phyloP scores from a whole-genome alignment of 2,329 filamentous ascomycete species.

The Periconia digitata region DNA sequence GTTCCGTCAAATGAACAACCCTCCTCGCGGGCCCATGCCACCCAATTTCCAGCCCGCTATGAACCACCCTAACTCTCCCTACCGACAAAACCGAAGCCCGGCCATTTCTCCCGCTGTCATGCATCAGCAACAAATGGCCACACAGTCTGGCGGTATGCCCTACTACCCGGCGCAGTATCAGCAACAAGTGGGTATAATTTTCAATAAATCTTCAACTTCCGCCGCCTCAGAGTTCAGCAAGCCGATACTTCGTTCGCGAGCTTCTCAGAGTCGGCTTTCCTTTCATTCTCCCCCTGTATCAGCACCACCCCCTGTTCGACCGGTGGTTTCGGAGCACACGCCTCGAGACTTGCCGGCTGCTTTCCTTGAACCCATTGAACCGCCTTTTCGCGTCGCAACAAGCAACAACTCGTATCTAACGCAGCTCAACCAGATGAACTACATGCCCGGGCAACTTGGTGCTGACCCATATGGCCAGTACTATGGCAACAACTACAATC shows the following conservation, averaged over 20 bases:
- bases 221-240: constrained; percentile 22
- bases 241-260: constrained; percentile 15
- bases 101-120: constrained; percentile 64
- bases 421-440: constrained; percentile 32
- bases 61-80: constrained; percentile 58
- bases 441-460: constrained; percentile 1
- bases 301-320: constrained; percentile 10
- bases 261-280: constrained; percentile 13
- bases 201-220: constrained; percentile 38
- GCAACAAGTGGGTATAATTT: constrained; percentile 63
- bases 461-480: constrained; percentile 44
- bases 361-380: constrained; percentile 32
- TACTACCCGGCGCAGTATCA: constrained; percentile 61
- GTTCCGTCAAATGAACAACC: constrained; percentile 56
- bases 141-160: constrained; percentile 59
- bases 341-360: constrained; percentile 21
- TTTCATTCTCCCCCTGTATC: constrained; percentile 11
- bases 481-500: constrained; percentile 45
- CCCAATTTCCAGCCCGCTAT: constrained; percentile 55
- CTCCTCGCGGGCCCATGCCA: constrained; percentile 55
- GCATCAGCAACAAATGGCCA: constrained; percentile 62
- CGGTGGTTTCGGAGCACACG: constrained; percentile 17
- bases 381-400: constrained; percentile 68
- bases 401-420: constrained; percentile 76
- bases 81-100: constrained; percentile 61